A percentile compares a stretch with the other conserved stretches of the same genome.
Conservation (phyloP, 805 yeast species). For the Spathaspora passalidarum region DNA sequence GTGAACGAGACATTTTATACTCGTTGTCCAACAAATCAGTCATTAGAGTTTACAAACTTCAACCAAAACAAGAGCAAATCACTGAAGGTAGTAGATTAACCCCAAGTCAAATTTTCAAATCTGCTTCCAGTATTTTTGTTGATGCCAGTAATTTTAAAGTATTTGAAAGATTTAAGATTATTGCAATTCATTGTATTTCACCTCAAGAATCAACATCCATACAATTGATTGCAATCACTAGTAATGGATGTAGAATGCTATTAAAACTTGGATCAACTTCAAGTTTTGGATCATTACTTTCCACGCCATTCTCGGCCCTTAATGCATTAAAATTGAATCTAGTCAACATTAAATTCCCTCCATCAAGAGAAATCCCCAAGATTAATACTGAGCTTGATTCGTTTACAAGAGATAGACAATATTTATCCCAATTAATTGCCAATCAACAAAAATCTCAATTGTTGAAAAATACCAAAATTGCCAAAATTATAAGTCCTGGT, state of each 20-base stretch:
- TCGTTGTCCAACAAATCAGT: slow-evolving; percentile 78
- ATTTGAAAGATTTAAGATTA: slow-evolving; percentile 50
- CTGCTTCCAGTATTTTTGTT: slow-evolving; percentile 49
- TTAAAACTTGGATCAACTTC: slow-evolving; percentile 45
- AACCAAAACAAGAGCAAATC: slow-evolving; percentile 38
- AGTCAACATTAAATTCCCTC: slow-evolving; percentile 61
- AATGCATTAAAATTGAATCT: slow-evolving; percentile 30
- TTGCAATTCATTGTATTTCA: slow-evolving; percentile 59
- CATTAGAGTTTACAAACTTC: slow-evolving; percentile 73
- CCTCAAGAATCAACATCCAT: slow-evolving; percentile 64
- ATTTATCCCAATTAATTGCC: slow-evolving; percentile 34
- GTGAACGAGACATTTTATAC: slow-evolving; percentile 72
- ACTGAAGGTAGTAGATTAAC: slow-evolving; percentile 35
- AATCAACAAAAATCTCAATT: slow-evolving; percentile 53
- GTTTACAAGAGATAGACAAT: slow-evolving; percentile 39
- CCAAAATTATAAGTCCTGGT: slow-evolving; percentile 79
- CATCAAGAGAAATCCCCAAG: slow-evolving; percentile 46
- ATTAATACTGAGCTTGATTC: slow-evolving; percentile 40
- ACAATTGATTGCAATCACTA: slow-evolving; percentile 74
- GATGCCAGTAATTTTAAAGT: slow-evolving; percentile 55
- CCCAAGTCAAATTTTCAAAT: slow-evolving; percentile 46
- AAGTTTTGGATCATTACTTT: slow-evolving; percentile 11
- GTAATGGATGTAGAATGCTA: slow-evolving; percentile 79
- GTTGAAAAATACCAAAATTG: slow-evolving; percentile 53
- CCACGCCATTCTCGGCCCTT: slow-evolving; percentile 18